phyloP scores from a whole-genome alignment of 139 green algal species.

The Chlorella sp. region DNA sequence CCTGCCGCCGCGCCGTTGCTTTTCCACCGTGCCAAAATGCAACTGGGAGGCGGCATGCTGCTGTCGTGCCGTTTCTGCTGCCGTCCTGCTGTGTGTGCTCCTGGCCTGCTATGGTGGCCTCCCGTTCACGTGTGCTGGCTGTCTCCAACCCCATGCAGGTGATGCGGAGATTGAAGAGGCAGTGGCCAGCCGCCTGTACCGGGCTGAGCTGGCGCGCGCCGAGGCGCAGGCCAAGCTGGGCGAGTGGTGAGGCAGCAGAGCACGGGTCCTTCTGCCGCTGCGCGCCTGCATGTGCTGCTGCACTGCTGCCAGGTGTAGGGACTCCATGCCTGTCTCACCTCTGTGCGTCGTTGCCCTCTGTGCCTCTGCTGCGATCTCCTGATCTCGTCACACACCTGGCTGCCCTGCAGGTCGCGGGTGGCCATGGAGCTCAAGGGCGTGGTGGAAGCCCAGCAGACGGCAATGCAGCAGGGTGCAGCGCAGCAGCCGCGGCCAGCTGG shows the following conservation, averaged over 20 bases:
- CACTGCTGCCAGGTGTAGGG: neutral
- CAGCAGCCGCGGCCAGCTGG: neutral
- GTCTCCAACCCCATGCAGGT: neutral
- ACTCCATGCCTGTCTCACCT: too few species aligned
- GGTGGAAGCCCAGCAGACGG: slow-evolving; percentile 37
- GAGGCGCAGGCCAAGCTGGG: slow-evolving; percentile 37
- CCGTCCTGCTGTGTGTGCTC: too few species aligned
- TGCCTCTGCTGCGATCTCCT: too few species aligned
- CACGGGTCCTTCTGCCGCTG: neutral
- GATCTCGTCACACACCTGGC: neutral
- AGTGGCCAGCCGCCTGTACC: slow-evolving; percentile 29
- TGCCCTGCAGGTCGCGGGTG: slow-evolving; percentile 25
- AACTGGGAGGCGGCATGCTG: too few species aligned
- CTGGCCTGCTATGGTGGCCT: too few species aligned
- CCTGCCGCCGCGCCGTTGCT: too few species aligned
- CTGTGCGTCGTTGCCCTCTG: too few species aligned
- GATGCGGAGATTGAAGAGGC: slow-evolving; percentile 37
- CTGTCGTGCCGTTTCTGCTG: too few species aligned
- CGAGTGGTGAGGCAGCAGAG: slow-evolving; percentile 16
- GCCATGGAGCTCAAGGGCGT: slow-evolving; percentile 35
- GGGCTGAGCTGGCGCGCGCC: slow-evolving; percentile 9
- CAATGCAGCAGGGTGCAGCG: neutral
- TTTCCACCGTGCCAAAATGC: too few species aligned
- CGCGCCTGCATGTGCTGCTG: neutral
- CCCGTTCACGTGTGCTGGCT: too few species aligned